Conservation (phyloP, 805 yeast genomes). For the baker's yeast (Saccharomyces cerevisiae) region DNA sequence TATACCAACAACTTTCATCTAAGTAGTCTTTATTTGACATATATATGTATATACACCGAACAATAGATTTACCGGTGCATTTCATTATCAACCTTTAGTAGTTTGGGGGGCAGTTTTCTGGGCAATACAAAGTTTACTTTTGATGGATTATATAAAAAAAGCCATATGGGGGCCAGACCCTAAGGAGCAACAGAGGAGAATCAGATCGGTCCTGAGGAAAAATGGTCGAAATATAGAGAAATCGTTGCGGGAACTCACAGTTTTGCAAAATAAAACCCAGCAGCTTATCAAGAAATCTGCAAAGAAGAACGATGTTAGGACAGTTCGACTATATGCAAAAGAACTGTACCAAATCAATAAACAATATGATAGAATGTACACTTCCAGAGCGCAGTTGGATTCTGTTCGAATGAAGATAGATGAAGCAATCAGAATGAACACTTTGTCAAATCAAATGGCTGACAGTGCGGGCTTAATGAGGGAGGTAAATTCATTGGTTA, state of each 20-base stretch:
- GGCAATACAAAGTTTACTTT: not conserved
- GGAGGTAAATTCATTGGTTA: constrained; percentile 74
- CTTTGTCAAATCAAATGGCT: constrained; percentile 73
- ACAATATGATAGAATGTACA: constrained; percentile 65
- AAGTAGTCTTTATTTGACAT: not conserved
- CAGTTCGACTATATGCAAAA: constrained; percentile 72
- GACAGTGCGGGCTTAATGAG: constrained; percentile 75
- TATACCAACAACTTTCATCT: not conserved
- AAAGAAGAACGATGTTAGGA: constrained; percentile 63
- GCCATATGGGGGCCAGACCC: constrained; percentile 97
- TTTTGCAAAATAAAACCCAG: constrained; percentile 71
- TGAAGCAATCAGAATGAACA: constrained; percentile 82
- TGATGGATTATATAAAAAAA: constrained; percentile 76
- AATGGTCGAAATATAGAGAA: constrained; percentile 80
- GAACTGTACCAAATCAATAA: constrained; percentile 68
- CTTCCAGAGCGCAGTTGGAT: constrained; percentile 77
- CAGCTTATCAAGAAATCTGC: constrained; percentile 65
- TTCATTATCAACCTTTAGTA: not conserved
- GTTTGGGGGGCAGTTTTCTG: not conserved
- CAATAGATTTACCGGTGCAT: not conserved
- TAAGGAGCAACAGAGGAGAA: constrained; percentile 70
- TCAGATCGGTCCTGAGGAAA: constrained; percentile 71
- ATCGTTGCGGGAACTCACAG: constrained; percentile 46
- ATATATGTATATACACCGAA: not conserved
- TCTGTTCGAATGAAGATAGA: constrained; percentile 82